Evolutionary conservation across 225 moss, liverwort and hornwort genomes (phyloP), one percentile per base, ranked within the genome.

Genomic region (Polytrichum commune): DNA sequence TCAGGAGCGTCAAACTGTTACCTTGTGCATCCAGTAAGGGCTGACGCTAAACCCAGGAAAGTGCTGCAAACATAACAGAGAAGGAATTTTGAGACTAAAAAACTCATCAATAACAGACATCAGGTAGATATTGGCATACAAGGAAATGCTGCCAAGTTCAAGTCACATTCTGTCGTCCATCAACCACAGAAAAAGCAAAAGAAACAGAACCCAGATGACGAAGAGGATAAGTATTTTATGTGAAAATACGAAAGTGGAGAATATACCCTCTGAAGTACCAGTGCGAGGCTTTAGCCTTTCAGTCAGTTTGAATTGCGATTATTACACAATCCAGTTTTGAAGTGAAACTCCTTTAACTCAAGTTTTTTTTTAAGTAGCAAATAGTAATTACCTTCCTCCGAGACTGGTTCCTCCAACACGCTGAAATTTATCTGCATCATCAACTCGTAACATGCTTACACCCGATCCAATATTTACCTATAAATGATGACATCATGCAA

Each of bases 401-500:
- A 95, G 82, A 73, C 95, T 95, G 63, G 95, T 92, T 80, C 95
- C 95, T 66, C 95, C 95, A 27, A 95, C 90, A 73, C 95, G 92
- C 71, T 95, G 85, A 24, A 95, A 90, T 25, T 70, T 90, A 20
- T 95, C 95, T 19, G 92, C 79, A 57, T 87, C 80, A 58, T 95
- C 92, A 54, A 90, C 95, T 77, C 92, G 87, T 66, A 95, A 78
- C 60, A 95, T 95, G 79, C 95, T 95, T 71, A 95, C 95, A 68
- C 95, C 95, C 29, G 92, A 95, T 53, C 95, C 95, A 76, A 95
- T 95, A 55, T 95, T 95, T 70, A 92, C 93, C 93, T 93, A 82
- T 61, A 67, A 46, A 46, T 46, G 46, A 4, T 46, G 46, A 16
- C 46, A 46, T 7, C 46, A 46, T 46, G 46, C 46, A 46, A 46